Percentiles rank a stretch among this genome's conserved stretches.
Evolutionary conservation across 1,139 yeast species (phyloP).

Genomic region (Candida dubliniensis): DNA sequence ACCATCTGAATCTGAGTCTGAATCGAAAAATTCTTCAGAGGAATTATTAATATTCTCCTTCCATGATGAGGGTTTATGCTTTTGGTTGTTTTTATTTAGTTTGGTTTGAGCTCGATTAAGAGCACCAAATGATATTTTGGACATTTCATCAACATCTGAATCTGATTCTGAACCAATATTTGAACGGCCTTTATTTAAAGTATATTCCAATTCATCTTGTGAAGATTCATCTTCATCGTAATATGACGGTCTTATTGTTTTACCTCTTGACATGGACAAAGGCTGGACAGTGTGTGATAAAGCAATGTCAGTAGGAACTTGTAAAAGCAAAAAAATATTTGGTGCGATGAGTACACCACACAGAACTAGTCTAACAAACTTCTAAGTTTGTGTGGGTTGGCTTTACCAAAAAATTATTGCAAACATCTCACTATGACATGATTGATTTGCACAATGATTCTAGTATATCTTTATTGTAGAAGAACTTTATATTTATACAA

Average conservation of each 20-base stretch:
- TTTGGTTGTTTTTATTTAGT: slow-evolving; percentile 33
- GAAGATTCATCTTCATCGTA: slow-evolving; percentile 18
- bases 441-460: no score
- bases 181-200: slow-evolving; percentile 12
- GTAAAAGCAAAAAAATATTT: no score
- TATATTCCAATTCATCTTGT: slow-evolving; percentile 19
- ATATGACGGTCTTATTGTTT: slow-evolving; percentile 19
- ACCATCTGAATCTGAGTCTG: slow-evolving; percentile 17
- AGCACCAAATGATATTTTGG: slow-evolving; percentile 56
- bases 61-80: slow-evolving; percentile 12
- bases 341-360: no score
- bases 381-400: no score
- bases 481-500: no score
- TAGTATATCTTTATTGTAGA: no score
- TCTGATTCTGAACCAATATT: slow-evolving; percentile 10
- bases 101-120: slow-evolving; percentile 57
- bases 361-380: no score
- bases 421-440: no score
- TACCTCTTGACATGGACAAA: slow-evolving; percentile 10
- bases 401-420: no score
- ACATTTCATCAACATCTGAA: slow-evolving; percentile 22
- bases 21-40: slow-evolving; percentile 15
- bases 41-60: slow-evolving; percentile 14
- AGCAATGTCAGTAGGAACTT: no score
- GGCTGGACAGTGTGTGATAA: no score